Evolutionary conservation across 352 stramenopile genomes (phyloP), one percentile per base, ranked within the genome.

Genomic region (Globisporangium yorkense): DNA sequence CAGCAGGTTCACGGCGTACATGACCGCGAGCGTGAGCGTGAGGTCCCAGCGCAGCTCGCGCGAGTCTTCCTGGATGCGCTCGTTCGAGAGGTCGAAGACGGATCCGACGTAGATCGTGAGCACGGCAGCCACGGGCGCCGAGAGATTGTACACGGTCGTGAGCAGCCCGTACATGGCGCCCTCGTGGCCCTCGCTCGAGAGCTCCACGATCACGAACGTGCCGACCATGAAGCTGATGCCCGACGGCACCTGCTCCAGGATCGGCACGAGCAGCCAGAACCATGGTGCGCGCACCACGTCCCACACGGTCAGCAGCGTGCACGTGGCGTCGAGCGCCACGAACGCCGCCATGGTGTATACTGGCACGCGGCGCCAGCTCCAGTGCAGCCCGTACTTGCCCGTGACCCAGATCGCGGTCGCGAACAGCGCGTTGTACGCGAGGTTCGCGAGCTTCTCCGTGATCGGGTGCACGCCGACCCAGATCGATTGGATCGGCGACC

Each of bases 161-260:
- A 88, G 50, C 2, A 88, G 51, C 1, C 75, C 75, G 44, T 88
- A 88, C 4, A 84, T 50, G 3, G 76, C 72, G 20, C 71, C 77
- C 67, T 88, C 77, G 53, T 79, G 59, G 24, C 77, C 77, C 43
- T 56, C 21, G 18, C 80, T 76, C 15, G 67, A 68, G 12, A 88
- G 63, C 53, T 88, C 77, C 5, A 87, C 77, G n/a, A 83, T 74
- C 5, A 80, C 72, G 53, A 80, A 87, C n/a, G 61, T 84, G 27
- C 68, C 62, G 5, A 87, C 73, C 50, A 87, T 87, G 61, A 84
- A 85, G 24, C 74, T 69, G 43, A 85, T 63, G 27, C 75, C 75
- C 37, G 74, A 67, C 5, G 77, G 77, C 2, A 85, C 47, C 21
- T 84, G 73, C 29, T 71, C 74, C 3, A 84, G 71, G 0, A 87